Evolutionary conservation across 2,329 filamentous ascomycete genomes (phyloP).

Genomic region (Scedosporium boydii): DNA sequence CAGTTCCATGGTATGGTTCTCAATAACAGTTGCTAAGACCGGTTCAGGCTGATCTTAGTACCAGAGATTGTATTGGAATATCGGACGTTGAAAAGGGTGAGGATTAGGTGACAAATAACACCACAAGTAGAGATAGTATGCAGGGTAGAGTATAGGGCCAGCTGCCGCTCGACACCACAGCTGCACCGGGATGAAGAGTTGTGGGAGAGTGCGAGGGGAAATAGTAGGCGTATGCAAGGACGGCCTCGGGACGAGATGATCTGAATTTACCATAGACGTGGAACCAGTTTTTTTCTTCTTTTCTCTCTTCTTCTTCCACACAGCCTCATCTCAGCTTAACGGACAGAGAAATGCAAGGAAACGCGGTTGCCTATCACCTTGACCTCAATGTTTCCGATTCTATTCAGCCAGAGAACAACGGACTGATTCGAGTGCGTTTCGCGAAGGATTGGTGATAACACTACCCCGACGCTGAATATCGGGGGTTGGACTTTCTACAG

Average conservation of each 20-base stretch:
- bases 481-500: neutral
- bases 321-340: neutral
- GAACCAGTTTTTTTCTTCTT: neutral
- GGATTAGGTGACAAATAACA: no score
- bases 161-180: no score
- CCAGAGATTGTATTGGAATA: neutral
- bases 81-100: neutral
- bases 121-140: no score
- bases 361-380: neutral
- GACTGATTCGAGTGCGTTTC: neutral
- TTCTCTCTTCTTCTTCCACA: neutral
- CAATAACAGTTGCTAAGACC: neutral
- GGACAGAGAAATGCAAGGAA: neutral
- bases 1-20: neutral
- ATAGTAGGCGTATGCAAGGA: constrained; percentile 2
- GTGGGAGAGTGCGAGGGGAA: neutral
- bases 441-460: neutral
- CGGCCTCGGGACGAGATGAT: constrained; percentile 5
- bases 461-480: neutral
- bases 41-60: neutral
- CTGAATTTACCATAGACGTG: neutral
- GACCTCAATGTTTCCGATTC: neutral
- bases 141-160: no score
- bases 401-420: neutral
- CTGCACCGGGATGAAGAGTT: neutral